Evolutionary conservation across 495 filamentous ascomycete genomes (phyloP), one percentile per base, ranked within the genome.

Genomic region (Hypoxylon fragiforme): DNA sequence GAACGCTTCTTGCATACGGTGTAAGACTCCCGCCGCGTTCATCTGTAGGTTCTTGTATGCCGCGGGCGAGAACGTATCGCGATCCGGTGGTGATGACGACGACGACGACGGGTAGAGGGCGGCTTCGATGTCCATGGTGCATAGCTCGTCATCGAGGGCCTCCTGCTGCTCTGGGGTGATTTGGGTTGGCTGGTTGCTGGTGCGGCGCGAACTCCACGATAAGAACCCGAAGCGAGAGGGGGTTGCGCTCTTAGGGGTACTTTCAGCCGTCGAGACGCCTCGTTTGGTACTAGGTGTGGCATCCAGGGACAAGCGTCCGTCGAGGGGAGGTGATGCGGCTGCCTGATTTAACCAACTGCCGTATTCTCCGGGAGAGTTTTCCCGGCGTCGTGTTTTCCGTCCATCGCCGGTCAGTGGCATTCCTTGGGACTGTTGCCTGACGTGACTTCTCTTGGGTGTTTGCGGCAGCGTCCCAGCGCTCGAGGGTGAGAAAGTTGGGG

Each of bases 1-100:
- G 73, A 91, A 92, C 14, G 88, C 89, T 26, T 74, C 72, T 63
- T 92, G 90, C 67, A 91, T 77, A 44, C 74, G 78, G 38, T 71
- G 67, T 13, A 91, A 69, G 8, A 90, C 70, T n/a, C 73, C 76
- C 41, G 84, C 76, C 32, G 90, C 89, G 62, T 85, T 88, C 38
- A 74, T 69, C 28, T 87, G 81, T 7, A 92, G 75, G 60, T 84
- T 83, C 63, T 88, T 84, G 74, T 87, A 86, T 3, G 86, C 83
- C 7, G 85, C 79, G 1, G 83, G 82, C 2, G 81, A 86, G 64
- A 84, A 77, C 37, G 78, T 57, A 53, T 85, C 75, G 28, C 71
- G 67, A 7, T 68, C 66, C 6, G 44, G 34, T 12, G 68, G 48
- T 6, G 44, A 18, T 0, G 50, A 42, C 0, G 50, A 42, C 0